phyloP scores from a whole-genome alignment of 2,329 filamentous ascomycete genomes.

The Thielaviopsis euricoi region DNA sequence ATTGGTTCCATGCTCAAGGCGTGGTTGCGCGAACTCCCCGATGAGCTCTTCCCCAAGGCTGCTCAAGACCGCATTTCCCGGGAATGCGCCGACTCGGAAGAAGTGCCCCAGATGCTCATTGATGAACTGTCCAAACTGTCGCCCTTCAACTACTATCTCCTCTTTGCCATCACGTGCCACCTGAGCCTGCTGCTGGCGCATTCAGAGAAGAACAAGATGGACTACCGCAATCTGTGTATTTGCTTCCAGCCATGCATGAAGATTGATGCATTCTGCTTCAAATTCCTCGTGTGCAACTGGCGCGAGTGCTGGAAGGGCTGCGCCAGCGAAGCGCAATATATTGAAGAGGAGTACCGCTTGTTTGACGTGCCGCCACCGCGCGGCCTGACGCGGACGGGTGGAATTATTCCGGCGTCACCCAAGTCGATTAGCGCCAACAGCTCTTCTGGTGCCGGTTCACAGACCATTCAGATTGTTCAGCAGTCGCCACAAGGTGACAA shows the following conservation, averaged over 20 bases:
- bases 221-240: constrained; percentile 86
- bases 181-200: constrained; percentile 81
- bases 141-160: constrained; percentile 92
- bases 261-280: constrained; percentile 89
- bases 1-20: constrained; percentile 93
- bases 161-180: constrained; percentile 94
- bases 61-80: constrained; percentile 66
- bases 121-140: constrained; percentile 89
- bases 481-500: constrained; percentile 8
- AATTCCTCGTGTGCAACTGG: constrained; percentile 90
- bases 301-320: constrained; percentile 94
- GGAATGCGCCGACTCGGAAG: constrained; percentile 62
- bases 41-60: constrained; percentile 78
- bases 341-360: constrained; percentile 49
- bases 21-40: constrained; percentile 87
- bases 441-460: constrained; percentile 6
- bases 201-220: constrained; percentile 95
- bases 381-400: constrained; percentile 21
- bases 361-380: constrained; percentile 41
- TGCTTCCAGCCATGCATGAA: constrained; percentile 97
- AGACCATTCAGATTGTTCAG: constrained; percentile 3
- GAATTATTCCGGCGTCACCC: constrained; percentile 8
- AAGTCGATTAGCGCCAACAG: constrained; percentile 16
- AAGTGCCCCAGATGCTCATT: constrained; percentile 69
- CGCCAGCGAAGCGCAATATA: constrained; percentile 69